Evolutionary conservation across 1,284 basidiomycete genomes (phyloP), one percentile per base, ranked within the genome.

Genomic region (Trichosporon ovoides): DNA sequence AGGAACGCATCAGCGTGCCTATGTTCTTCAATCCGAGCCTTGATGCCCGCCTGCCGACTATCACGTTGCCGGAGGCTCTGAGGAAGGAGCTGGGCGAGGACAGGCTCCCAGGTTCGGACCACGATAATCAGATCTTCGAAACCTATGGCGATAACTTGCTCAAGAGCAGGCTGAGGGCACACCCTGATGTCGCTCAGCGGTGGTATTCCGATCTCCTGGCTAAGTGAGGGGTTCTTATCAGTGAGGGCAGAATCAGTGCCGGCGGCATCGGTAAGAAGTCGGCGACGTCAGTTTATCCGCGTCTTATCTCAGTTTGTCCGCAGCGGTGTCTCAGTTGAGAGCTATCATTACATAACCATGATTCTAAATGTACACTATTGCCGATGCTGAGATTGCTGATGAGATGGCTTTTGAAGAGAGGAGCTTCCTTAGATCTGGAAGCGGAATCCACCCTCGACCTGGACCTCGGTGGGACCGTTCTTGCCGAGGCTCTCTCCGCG

Each of bases 391-490:
- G 9, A 9, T 5, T 31, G 28, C 28, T 31, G 28, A 31, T 31
- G 4, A 22, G 24, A 48, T 46, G 40, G 22, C 5, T 40, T n/a
- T 28, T 22, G 22, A 24, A 13, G 4, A 24, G 20, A 20, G 2
- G n/a, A 31, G 16, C 22, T 24, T 24, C 33, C 24, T 57, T 76
- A 79, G 52, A 80, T 68, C 64, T 74, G 74, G 63, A 75, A 79
- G 59, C 68, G 67, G 64, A 75, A 75, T 1, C 73, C 75, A 37
- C 60, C 65, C 43, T 65, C 67, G 49, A 72, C 58, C 63, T 77
- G 76, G 14, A 69, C 64, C 4, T 57, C 38, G 3, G 66, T 64
- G 1, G 74, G 74, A 12, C 76, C 76, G 12, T 66, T 63, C 22
- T 43, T 52, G 9, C 72, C 72, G 3, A 69, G 48, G 40, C 64